A percentile compares a stretch with the other conserved stretches of the same genome.
Conservation (phyloP, 768 basidiomycete genomes). For the Collybia mongolica region DNA sequence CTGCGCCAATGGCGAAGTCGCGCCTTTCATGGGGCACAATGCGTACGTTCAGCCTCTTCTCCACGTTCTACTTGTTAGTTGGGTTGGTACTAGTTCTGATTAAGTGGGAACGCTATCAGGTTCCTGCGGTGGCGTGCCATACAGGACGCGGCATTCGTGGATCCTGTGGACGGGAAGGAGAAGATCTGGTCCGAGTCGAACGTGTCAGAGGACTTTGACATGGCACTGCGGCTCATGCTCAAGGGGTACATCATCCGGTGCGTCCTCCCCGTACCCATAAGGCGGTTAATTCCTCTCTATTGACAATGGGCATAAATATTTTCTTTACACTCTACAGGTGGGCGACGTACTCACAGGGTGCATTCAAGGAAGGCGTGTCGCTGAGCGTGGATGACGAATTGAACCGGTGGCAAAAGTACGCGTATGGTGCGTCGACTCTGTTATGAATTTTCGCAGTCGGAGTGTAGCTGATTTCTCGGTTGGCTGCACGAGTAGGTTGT, state of each 20-base stretch:
- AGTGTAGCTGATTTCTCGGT: background rate
- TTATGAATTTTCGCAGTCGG: background rate
- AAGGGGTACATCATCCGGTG: constrained; percentile 69
- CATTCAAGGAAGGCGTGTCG: constrained; percentile 90
- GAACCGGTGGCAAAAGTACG: constrained; percentile 85
- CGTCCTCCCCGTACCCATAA: constrained; percentile 6
- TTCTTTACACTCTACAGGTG: too few species aligned
- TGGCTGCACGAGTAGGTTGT: constrained; percentile 24
- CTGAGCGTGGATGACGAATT: constrained; percentile 87
- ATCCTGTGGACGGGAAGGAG: constrained; percentile 58
- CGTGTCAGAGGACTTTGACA: constrained; percentile 83
- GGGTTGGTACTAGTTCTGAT: background rate
- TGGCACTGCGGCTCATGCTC: constrained; percentile 63
- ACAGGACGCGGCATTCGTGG: constrained; percentile 78
- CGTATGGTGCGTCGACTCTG: constrained; percentile 40
- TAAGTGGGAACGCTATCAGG: constrained; percentile 11
- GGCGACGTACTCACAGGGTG: constrained; percentile 84
- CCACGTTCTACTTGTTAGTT: background rate
- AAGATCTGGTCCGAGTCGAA: constrained; percentile 81
- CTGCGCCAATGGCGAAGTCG: constrained; percentile 78
- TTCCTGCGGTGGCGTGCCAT: constrained; percentile 86
- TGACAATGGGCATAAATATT: too few species aligned
- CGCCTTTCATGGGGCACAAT: constrained; percentile 84
- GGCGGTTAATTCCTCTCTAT: too few species aligned
- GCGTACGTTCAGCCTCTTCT: constrained; percentile 33